Evolutionary conservation across 192 early-diverging fungal genomes (phyloP).

Genomic region (Coemansia javaensis): DNA sequence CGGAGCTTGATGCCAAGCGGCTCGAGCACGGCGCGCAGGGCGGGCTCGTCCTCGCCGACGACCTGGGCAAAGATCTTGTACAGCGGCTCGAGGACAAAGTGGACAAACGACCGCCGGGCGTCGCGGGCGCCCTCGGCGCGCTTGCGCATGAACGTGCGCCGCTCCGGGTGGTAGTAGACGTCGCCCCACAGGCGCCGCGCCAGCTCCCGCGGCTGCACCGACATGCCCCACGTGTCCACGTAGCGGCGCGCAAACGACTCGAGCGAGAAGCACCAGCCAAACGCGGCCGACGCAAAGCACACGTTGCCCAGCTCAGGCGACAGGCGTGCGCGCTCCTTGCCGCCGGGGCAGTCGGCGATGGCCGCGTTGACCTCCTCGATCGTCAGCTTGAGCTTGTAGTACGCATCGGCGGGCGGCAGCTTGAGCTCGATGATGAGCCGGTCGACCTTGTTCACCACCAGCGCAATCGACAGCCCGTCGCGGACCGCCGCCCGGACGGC

Average conservation of each 20-base stretch:
- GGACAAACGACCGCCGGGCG: constrained; percentile 80
- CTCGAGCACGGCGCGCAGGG: constrained; percentile 65
- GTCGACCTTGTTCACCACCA: constrained; percentile 98
- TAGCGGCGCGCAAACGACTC: constrained; percentile 91
- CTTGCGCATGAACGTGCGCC: constrained; percentile 76
- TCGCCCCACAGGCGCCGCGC: constrained; percentile 96
- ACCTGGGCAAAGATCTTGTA: constrained; percentile 89
- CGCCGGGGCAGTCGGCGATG: constrained; percentile 48
- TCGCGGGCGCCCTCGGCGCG: constrained; percentile 49
- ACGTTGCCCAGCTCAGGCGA: constrained; percentile 96
- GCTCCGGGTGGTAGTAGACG: constrained; percentile 80
- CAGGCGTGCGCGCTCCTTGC: constrained; percentile 49
- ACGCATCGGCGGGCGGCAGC: constrained; percentile 93
- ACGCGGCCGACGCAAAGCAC: constrained; percentile 82
- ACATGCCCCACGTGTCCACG: constrained; percentile 67
- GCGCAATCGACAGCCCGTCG: constrained; percentile 71
- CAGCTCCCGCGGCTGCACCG: constrained; percentile 60
- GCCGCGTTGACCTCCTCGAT: constrained; percentile 93
- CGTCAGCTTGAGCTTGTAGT: constrained; percentile 92
- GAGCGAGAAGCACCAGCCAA: constrained; percentile 93
- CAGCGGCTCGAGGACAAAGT: constrained; percentile 93
- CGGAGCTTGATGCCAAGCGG: constrained; percentile 81
- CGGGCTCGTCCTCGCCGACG: constrained; percentile 48
- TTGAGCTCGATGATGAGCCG: constrained; percentile 95
- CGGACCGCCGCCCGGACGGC: constrained; percentile 75